Base-by-base conservation (phyloP, 2,329 filamentous ascomycete genomes). In the Botrytis squamosa region DNA sequence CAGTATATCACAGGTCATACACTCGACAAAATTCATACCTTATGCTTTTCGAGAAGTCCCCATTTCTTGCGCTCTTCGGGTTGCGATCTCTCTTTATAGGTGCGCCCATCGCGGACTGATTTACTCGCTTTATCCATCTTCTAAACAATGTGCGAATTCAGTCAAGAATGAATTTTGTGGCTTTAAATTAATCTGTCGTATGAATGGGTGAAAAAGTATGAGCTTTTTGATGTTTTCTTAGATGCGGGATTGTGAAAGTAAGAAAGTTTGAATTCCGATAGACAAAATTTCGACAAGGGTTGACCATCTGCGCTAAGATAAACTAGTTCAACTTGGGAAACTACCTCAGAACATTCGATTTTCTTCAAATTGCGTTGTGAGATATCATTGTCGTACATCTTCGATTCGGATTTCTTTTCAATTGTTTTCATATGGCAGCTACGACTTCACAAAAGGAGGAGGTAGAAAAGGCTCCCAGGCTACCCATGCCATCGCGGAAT, bases 31-130 rank as follows among this genome's bases (percentile, higher is more conserved):
- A 16, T 40, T 76, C 81, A 60, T 80, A 91, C 91, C 85, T 98
- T 98, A 87, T 96, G 93, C 85, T 99, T 98, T 83, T 98, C 96
- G 75, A 98, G 90, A 36, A 98, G 88, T 77, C 96, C 96, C 84
- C 94, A 94, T 85, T 93, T 93, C 77, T 91, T 86, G 71, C 96
- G 93, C 81, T 95, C 93, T 76, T 89, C 84, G 59, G 95, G 93
- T 83, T 98, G 96, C 52, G 93, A 93, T 79, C 96, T 92, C 87
- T 98, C 96, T 79, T 91, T 89, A 84, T 98, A 95, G 78, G 94
- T 92, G 81, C 94, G 93, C 83, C 93, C 72, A 70, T 73, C 72
- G 33, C 72, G 72, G 46, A 73, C 72, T 46, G 72, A 73, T 73
- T 73, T 73, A 57, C 72, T 73, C 12, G 72, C 72, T 73, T 73